Base-by-base conservation (phyloP, 2,329 filamentous ascomycete species). In the Xylaria sp. region DNA sequence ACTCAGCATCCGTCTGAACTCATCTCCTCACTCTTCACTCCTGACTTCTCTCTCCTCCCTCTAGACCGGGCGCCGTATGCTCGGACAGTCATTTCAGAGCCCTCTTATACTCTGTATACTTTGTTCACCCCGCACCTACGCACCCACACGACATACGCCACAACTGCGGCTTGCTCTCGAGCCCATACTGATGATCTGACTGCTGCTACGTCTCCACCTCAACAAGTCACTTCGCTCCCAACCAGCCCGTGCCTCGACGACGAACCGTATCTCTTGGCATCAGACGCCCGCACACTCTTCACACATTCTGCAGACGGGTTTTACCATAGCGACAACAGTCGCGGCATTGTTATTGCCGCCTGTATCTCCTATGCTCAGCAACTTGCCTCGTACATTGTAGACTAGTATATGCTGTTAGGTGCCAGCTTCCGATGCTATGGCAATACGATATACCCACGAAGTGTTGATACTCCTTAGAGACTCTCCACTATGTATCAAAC, bases 401-500 rank as follows among this genome's bases (percentile, higher is more conserved):
- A 56, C n/a, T 35, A 55, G 45, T 54, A 60, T 43, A 57, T 65
- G 42, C 60, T 53, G 37, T 35, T 17, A 45, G 62, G 58, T 58
- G 37, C 40, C 33, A 60, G 45, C 49, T 47, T 63, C 57, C 65
- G 68, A 74, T 75, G 73, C 69, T 70, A 86, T 86, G 83, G 79
- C 82, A 74, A 76, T 82, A 73, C 85, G 87, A 82, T 97, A 97
- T 78, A 85, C 90, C 66, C 83, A 86, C 77, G 91, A 94, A 67
- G 85, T 91, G 78, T 83, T 98, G 70, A 82, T 92, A 72, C 83
- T 84, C 76, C 82, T 98, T 72, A 87, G 89, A 78, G 83, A 90
- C 63, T 97, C 94, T 67, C 93, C 93, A 68, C 83, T 97, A 76
- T 93, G 93, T 73, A 81, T 85, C 71, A 96, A 92, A 78, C 94